These are phyloP conservation scores for Tetradesmus lagerheimii DNA, from an alignment of 139 green algal genomes.

Conservation along the genomic window DNA sequence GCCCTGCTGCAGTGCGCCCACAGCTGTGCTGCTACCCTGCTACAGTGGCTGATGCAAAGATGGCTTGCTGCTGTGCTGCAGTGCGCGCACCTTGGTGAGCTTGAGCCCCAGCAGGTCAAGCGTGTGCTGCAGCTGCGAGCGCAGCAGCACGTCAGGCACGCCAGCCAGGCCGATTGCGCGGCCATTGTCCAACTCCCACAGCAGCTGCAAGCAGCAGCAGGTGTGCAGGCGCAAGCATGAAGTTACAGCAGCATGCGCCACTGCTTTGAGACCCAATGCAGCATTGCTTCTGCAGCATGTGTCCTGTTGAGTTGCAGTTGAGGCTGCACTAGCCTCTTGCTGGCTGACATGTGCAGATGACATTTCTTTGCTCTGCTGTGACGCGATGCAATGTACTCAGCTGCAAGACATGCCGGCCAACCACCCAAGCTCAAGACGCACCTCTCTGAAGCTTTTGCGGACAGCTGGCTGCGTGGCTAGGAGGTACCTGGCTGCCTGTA, in stretches of 20 bases:
- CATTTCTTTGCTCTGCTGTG: too few species aligned
- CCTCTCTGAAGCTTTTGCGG: constrained; percentile 28
- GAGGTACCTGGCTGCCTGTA: constrained; percentile 21
- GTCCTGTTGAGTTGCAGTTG: background rate
- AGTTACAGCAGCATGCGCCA: too few species aligned
- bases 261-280: background rate
- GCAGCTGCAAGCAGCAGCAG: constrained; percentile 28
- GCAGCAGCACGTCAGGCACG: constrained; percentile 21
- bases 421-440: background rate
- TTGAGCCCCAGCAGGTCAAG: constrained; percentile 43
- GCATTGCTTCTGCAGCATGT: too few species aligned
- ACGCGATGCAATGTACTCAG: too few species aligned
- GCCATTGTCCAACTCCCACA: constrained; percentile 43
- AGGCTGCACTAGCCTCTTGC: background rate
- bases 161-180: constrained; percentile 1
- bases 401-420: too few species aligned
- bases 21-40: background rate
- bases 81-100: constrained; percentile 22
- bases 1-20: background rate
- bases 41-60: background rate
- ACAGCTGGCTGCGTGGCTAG: constrained; percentile 5
- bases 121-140: constrained; percentile 14
- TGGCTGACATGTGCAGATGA: background rate
- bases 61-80: background rate
- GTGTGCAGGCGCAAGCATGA: background rate